Evolutionary conservation across 495 filamentous ascomycete genomes (phyloP).

Genomic region (Penicillium silybi): DNA sequence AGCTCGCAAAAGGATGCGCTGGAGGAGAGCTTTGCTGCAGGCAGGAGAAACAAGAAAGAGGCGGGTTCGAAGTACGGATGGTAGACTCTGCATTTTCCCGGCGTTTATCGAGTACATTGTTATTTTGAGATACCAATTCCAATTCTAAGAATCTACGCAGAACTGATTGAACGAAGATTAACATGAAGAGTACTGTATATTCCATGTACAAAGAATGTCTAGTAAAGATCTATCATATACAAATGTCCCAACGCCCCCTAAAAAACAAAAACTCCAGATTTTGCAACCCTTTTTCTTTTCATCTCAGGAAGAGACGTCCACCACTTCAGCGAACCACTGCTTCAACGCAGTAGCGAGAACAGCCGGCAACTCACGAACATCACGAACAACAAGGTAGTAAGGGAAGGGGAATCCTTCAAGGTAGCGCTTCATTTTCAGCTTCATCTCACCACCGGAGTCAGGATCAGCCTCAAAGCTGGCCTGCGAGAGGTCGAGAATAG

Average conservation of each 20-base stretch:
- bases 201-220: constrained; percentile 4
- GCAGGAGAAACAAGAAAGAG: constrained; percentile 68
- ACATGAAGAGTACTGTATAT: not conserved
- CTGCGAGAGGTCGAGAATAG: constrained; percentile 76
- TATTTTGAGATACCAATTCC: constrained; percentile 13
- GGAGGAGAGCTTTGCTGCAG: constrained; percentile 82
- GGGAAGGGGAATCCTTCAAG: constrained; percentile 93
- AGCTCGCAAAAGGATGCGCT: constrained; percentile 75
- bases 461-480: constrained; percentile 68
- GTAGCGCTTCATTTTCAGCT: constrained; percentile 78
- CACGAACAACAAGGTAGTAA: constrained; percentile 90
- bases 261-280: constrained; percentile 15
- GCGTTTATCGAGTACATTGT: constrained; percentile 5
- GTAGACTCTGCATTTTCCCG: constrained; percentile 32
- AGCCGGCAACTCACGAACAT: constrained; percentile 84
- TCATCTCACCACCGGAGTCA: constrained; percentile 52
- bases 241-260: constrained; percentile 10
- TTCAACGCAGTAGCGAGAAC: constrained; percentile 84
- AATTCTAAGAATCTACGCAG: not conserved
- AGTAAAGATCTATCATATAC: constrained; percentile 16
- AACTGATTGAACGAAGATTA: not conserved
- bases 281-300: constrained; percentile 11
- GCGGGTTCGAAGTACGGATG: constrained; percentile 82
- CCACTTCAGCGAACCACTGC: constrained; percentile 96
- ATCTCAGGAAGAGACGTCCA: constrained; percentile 49